Evolutionary conservation across 1,284 basidiomycete species (phyloP).

Genomic region (Bjerkandera adusta): DNA sequence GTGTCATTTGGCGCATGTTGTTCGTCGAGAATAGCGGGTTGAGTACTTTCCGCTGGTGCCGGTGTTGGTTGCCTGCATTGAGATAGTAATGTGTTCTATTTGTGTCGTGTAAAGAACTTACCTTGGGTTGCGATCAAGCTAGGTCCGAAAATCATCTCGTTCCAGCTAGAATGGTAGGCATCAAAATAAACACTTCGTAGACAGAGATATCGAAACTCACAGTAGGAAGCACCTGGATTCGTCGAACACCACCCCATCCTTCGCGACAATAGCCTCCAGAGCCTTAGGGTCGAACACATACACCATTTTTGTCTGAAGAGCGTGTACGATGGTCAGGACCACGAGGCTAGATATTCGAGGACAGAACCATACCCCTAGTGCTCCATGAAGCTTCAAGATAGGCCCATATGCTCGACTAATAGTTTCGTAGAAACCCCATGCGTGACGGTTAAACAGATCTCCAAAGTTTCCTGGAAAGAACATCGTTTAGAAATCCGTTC

Average conservation of each 20-base stretch:
- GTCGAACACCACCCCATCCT: constrained; percentile 14
- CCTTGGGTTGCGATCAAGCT: constrained; percentile 19
- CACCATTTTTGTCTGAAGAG: constrained; percentile 5
- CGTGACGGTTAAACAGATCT: constrained; percentile 17
- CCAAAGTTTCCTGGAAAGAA: constrained; percentile 16
- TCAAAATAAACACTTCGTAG: neutral
- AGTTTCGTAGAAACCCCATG: constrained; percentile 17
- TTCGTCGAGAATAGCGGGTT: constrained; percentile 33
- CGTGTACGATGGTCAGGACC: constrained; percentile 1
- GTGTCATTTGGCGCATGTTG: constrained; percentile 31
- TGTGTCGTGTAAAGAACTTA: neutral
- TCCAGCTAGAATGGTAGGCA: constrained; percentile 11
- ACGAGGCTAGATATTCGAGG: neutral
- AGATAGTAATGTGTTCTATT: neutral
- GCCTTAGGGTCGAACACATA: constrained; percentile 18
- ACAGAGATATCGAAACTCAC: neutral
- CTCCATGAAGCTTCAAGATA: constrained; percentile 14
- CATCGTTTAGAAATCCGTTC: no score
- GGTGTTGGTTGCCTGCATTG: constrained; percentile 28
- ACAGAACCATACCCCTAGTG: constrained; percentile 16
- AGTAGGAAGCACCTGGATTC: constrained; percentile 11
- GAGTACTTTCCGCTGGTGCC: constrained; percentile 31
- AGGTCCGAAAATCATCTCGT: constrained; percentile 18
- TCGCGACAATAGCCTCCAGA: constrained; percentile 13
- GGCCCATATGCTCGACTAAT: constrained; percentile 17